phyloP scores from a whole-genome alignment of 2,329 filamentous ascomycete species.

The Aspergillus piperis region DNA sequence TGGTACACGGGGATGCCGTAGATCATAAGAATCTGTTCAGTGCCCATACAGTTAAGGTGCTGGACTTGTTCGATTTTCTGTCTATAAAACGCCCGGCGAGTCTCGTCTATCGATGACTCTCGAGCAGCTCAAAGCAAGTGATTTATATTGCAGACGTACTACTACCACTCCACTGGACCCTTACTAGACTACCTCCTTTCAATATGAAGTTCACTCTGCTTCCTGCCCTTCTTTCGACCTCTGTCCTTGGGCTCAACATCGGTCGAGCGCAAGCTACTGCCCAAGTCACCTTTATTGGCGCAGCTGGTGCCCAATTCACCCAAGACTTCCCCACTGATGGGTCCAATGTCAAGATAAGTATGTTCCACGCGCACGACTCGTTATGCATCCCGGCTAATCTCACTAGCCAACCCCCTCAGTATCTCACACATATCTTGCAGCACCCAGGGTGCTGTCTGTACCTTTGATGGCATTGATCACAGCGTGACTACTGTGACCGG shows the following conservation, averaged over 20 bases:
- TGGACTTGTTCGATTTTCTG: not conserved
- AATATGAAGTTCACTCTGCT: not conserved
- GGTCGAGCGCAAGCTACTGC: not conserved
- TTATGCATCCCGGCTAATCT: not conserved
- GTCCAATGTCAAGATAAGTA: slow-evolving; percentile 18
- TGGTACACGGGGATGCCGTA: not conserved
- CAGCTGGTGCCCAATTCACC: slow-evolving; percentile 21
- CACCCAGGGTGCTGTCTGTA: slow-evolving; percentile 16
- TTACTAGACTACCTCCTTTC: too few relatives aligned
- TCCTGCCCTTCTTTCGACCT: not conserved
- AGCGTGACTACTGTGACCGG: slow-evolving; percentile 21
- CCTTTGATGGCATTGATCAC: slow-evolving; percentile 24
- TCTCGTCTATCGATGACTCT: not conserved
- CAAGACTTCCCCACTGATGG: slow-evolving; percentile 22
- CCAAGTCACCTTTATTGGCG: slow-evolving; percentile 24
- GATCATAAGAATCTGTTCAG: not conserved
- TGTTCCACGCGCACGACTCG: not conserved
- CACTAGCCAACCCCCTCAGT: slow-evolving; percentile 22
- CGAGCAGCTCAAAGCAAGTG: not conserved
- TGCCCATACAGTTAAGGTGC: not conserved
- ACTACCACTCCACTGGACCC: not conserved
- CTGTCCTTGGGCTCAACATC: not conserved
- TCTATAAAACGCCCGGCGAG: not conserved
- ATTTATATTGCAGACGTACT: not conserved
- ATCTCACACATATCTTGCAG: slow-evolving; percentile 23